phyloP scores from a whole-genome alignment of 2,329 filamentous ascomycete genomes.

The Cytospora mali region DNA sequence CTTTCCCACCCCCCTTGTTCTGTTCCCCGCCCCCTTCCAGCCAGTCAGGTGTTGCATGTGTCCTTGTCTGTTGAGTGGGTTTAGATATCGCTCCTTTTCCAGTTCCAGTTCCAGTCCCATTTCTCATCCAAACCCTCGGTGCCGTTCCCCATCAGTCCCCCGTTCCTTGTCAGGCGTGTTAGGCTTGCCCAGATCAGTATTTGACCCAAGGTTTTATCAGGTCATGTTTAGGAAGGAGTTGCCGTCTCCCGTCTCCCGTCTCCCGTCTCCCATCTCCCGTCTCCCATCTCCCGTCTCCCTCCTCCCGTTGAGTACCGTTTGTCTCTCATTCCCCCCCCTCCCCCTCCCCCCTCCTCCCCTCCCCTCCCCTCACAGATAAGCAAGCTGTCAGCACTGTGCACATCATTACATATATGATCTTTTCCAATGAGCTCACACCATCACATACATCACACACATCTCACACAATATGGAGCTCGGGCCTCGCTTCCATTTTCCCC shows the following conservation, averaged over 20 bases:
- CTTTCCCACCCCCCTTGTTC: neutral
- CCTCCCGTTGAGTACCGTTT: neutral
- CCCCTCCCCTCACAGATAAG: neutral
- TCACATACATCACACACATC: neutral
- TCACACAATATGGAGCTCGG: neutral
- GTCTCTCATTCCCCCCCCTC: too few relatives aligned
- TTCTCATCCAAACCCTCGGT: neutral
- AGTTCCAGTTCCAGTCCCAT: too few relatives aligned
- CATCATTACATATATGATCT: too few relatives aligned
- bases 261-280: neutral
- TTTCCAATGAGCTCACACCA: too few relatives aligned
- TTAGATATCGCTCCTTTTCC: neutral
- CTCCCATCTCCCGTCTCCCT: too few relatives aligned
- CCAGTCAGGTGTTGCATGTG: neutral
- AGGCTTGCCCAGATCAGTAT: neutral
- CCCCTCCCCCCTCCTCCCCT: too few relatives aligned
- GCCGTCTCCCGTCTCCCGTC: neutral
- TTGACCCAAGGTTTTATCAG: neutral
- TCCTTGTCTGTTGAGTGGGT: too few relatives aligned
- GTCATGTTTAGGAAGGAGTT: neutral
- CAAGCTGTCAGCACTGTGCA: neutral
- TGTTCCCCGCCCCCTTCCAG: neutral
- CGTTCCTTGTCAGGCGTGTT: too few relatives aligned
- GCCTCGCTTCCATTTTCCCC: neutral
- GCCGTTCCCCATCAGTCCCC: too few relatives aligned